Evolutionary conservation across 2,329 filamentous ascomycete genomes (phyloP).

Genomic region (Fusarium marasasianum): DNA sequence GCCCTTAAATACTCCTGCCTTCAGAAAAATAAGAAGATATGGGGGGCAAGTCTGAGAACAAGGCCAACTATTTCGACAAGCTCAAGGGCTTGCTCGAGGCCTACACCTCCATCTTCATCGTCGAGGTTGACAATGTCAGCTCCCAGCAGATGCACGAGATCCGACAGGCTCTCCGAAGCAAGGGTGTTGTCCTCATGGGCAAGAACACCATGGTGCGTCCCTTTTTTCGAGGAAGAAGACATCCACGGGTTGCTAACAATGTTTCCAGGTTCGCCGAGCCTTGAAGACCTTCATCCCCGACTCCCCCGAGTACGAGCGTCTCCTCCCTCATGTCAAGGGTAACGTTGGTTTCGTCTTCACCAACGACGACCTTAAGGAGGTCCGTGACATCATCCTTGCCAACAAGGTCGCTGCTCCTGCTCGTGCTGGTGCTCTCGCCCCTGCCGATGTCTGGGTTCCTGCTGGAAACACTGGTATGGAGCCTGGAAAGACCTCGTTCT

Average conservation of each 20-base stretch:
- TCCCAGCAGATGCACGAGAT: slow-evolving; percentile 99
- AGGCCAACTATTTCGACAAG: slow-evolving; percentile 99
- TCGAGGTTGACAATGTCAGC: slow-evolving; percentile 98
- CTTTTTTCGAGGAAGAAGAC: not conserved
- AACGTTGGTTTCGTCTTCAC: slow-evolving; percentile 99
- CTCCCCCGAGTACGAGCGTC: slow-evolving; percentile 96
- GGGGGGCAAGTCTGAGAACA: slow-evolving; percentile 93
- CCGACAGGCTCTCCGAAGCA: slow-evolving; percentile 85
- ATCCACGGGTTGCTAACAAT: slow-evolving; percentile 25
- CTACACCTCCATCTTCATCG: slow-evolving; percentile 98
- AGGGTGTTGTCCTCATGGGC: slow-evolving; percentile 98
- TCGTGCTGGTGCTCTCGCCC: slow-evolving; percentile 96
- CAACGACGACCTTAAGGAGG: slow-evolving; percentile 91
- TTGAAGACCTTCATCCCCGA: slow-evolving; percentile 93
- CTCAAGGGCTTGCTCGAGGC: slow-evolving; percentile 96
- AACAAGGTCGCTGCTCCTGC: slow-evolving; percentile 99
- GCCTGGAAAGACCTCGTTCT: slow-evolving; percentile 99
- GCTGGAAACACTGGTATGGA: slow-evolving; percentile 99
- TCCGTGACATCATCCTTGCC: slow-evolving; percentile 91
- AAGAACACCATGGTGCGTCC: slow-evolving; percentile 97
- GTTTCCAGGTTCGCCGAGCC: slow-evolving; percentile 84
- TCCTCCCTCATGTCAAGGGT: slow-evolving; percentile 94
- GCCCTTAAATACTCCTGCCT: slow-evolving; percentile 99
- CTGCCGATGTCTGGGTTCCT: slow-evolving; percentile 91
- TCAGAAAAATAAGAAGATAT: slow-evolving; percentile 91